Conservation (phyloP, 768 basidiomycete species). For the Tricholoma terreum region DNA sequence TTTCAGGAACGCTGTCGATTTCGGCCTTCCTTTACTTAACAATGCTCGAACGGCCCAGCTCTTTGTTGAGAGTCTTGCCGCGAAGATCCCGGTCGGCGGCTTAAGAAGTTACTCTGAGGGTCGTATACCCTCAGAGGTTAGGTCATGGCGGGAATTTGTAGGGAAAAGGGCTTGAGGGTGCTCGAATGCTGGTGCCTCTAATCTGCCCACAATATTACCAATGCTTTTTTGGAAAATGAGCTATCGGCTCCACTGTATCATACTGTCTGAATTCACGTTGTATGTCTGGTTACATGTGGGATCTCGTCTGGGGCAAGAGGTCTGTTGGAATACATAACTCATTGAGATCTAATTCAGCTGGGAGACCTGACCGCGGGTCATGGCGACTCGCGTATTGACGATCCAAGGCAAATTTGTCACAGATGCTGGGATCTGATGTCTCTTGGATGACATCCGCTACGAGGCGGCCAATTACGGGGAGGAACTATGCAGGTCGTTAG, state of each 20-base stretch:
- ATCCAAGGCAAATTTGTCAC: constrained; percentile 60
- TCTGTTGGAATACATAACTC: constrained; percentile 51
- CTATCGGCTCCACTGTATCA: constrained; percentile 8
- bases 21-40: constrained; percentile 88
- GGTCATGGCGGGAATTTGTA: constrained; percentile 89
- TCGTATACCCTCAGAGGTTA: constrained; percentile 85
- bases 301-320: constrained; percentile 17
- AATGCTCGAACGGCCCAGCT: constrained; percentile 85
- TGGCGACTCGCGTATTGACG: constrained; percentile 32
- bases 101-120: constrained; percentile 82
- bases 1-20: constrained; percentile 88
- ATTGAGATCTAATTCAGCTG: constrained; percentile 40
- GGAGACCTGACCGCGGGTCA: constrained; percentile 12
- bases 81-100: constrained; percentile 80
- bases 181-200: neutral
- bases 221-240: constrained; percentile 20
- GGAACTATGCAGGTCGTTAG: constrained; percentile 53
- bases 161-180: constrained; percentile 56
- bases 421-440: constrained; percentile 49
- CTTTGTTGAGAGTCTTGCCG: constrained; percentile 85
- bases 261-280: neutral
- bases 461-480: constrained; percentile 78
- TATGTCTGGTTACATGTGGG: neutral
- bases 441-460: constrained; percentile 72
- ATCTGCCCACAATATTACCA: constrained; percentile 6